Conservation (phyloP, 169 alveolate species). For the Theileria parva region DNA sequence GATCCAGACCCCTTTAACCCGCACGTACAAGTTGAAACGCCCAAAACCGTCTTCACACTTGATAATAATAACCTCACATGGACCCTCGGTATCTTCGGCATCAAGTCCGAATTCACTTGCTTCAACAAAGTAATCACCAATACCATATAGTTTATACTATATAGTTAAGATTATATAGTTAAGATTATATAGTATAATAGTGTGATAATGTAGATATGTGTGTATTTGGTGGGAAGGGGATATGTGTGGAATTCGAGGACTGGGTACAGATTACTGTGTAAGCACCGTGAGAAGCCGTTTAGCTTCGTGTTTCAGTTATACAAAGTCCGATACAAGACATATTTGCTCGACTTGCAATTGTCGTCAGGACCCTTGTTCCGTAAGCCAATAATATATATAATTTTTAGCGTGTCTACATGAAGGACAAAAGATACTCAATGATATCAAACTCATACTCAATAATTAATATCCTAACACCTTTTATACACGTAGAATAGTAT, state of each 20-base stretch:
- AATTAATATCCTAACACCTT: too few species aligned
- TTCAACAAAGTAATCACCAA: constrained; percentile 21
- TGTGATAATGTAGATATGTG: constrained; percentile 13
- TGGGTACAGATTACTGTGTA: constrained; percentile 25
- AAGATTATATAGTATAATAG: too few species aligned
- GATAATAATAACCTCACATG: constrained; percentile 25
- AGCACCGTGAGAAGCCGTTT: constrained; percentile 2
- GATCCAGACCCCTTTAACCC: constrained; percentile 32
- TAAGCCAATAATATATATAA: neutral
- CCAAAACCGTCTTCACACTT: constrained; percentile 24
- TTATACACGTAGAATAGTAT: too few species aligned
- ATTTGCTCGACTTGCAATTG: constrained; percentile 43
- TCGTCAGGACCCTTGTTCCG: constrained; percentile 25
- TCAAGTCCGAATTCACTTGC: constrained; percentile 48
- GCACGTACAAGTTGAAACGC: constrained; percentile 9
- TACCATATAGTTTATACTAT: too few species aligned
- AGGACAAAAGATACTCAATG: constrained; percentile 12
- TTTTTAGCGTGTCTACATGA: constrained; percentile 24
- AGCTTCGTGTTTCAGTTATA: constrained; percentile 41
- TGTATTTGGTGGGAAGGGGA: constrained; percentile 15
- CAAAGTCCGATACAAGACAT: constrained; percentile 43
- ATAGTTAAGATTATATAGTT: too few species aligned
- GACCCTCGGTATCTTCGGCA: constrained; percentile 43
- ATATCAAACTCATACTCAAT: neutral
- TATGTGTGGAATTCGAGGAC: constrained; percentile 53